Conservation (phyloP, 2,329 filamentous ascomycete genomes). For the Cadophora gregata region DNA sequence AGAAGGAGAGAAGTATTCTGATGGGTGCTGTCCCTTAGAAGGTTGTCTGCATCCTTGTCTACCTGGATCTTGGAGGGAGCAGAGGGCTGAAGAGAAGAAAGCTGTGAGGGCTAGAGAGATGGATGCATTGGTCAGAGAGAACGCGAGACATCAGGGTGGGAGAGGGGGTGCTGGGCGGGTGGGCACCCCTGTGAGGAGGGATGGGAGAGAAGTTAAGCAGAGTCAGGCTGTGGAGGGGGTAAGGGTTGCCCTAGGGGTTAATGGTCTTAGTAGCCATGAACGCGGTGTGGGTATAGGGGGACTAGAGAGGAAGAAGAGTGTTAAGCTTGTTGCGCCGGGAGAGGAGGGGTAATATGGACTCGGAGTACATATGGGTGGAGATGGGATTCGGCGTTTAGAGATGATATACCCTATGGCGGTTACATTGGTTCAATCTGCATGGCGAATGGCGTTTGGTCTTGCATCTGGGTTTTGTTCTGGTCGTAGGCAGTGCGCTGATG, state of each 20-base stretch:
- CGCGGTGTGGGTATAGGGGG: slow-evolving; percentile 40
- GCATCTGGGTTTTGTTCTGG: not conserved
- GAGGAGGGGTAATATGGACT: slow-evolving; percentile 30
- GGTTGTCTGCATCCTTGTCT: slow-evolving; percentile 69
- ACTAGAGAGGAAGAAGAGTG: slow-evolving; percentile 66
- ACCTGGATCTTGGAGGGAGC: slow-evolving; percentile 59
- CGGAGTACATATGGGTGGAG: slow-evolving; percentile 4
- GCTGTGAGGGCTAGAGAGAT: slow-evolving; percentile 53
- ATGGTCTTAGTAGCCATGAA: slow-evolving; percentile 19
- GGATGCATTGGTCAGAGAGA: slow-evolving; percentile 41
- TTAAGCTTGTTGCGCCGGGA: slow-evolving; percentile 59
- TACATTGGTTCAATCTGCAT: not conserved
- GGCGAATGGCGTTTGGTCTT: slow-evolving; percentile 4
- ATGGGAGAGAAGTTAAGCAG: slow-evolving; percentile 61
- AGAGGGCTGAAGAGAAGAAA: slow-evolving; percentile 48
- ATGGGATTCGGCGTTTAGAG: slow-evolving; percentile 20
- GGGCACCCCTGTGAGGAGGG: slow-evolving; percentile 49
- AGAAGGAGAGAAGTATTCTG: slow-evolving; percentile 48
- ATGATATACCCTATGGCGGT: slow-evolving; percentile 19
- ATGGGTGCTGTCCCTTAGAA: slow-evolving; percentile 68
- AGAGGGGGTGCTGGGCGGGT: slow-evolving; percentile 28
- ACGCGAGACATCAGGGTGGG: slow-evolving; percentile 28
- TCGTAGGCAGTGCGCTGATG: not conserved
- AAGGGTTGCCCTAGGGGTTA: slow-evolving; percentile 54
- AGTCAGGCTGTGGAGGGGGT: slow-evolving; percentile 66